Evolutionary conservation across 768 basidiomycete species (phyloP).

Genomic region (Tricholoma terreum): DNA sequence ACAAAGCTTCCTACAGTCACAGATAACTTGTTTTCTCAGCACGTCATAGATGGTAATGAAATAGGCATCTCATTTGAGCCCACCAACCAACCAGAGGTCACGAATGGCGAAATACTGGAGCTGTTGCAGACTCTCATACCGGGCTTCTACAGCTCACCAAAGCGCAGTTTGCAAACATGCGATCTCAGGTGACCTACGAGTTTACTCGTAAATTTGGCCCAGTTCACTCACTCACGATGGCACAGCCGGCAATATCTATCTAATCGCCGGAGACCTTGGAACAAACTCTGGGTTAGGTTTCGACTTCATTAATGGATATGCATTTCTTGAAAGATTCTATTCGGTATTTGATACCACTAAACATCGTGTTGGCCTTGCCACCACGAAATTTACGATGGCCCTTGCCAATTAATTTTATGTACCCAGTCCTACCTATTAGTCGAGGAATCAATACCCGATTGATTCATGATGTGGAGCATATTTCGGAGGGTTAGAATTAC

Average conservation of each 20-base stretch:
- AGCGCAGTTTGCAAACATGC: constrained; percentile 46
- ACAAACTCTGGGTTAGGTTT: constrained; percentile 40
- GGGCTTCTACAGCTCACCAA: constrained; percentile 53
- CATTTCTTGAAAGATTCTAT: constrained; percentile 63
- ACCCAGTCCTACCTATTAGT: no score
- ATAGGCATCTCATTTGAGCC: constrained; percentile 56
- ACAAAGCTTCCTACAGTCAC: constrained; percentile 51
- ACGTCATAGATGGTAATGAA: constrained; percentile 35
- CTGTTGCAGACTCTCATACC: constrained; percentile 31
- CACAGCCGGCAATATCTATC: constrained; percentile 25
- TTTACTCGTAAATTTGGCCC: constrained; percentile 39
- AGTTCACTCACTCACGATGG: constrained; percentile 31
- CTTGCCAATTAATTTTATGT: constrained; percentile 32
- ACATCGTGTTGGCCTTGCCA: constrained; percentile 56
- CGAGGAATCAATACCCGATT: no score
- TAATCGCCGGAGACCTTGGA: constrained; percentile 39
- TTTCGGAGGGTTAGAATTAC: no score
- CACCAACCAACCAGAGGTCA: constrained; percentile 26
- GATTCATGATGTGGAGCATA: no score
- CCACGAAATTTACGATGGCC: constrained; percentile 46
- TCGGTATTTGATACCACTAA: constrained; percentile 61
- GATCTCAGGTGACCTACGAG: constrained; percentile 36
- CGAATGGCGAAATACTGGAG: constrained; percentile 59
- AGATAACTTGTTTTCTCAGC: constrained; percentile 46
- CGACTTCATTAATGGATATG: constrained; percentile 54